Evolutionary conservation across 495 filamentous ascomycete genomes (phyloP).

Genomic region (Tuber umbilicatum): DNA sequence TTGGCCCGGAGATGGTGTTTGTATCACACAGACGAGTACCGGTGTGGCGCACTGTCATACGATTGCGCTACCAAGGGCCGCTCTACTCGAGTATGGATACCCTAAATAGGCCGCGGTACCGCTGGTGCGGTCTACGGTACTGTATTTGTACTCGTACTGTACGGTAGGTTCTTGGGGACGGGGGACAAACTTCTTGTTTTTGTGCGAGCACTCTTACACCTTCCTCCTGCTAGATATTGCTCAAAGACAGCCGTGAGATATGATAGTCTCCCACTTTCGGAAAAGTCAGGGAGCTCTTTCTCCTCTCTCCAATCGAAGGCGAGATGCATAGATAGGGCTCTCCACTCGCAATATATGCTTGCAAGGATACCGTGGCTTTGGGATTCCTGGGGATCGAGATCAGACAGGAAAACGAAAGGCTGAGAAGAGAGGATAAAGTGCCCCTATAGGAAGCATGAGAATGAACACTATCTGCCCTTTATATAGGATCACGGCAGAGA

Average conservation of each 20-base stretch:
- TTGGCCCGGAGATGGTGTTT: neutral
- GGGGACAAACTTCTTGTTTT: neutral
- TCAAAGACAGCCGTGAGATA: neutral
- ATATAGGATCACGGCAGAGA: neutral
- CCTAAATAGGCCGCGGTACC: neutral
- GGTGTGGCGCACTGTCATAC: neutral
- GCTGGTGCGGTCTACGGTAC: neutral
- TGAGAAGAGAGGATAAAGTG: neutral
- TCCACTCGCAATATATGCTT: neutral
- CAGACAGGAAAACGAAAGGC: neutral
- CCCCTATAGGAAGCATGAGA: neutral
- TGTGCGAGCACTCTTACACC: neutral
- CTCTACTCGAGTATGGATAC: neutral
- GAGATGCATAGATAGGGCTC: neutral
- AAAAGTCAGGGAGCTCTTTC: neutral
- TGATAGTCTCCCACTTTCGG: neutral
- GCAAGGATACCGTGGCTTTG: conserved; percentile 3
- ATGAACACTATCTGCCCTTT: neutral
- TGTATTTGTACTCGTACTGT: neutral
- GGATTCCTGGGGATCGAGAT: neutral
- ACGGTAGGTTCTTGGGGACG: no score
- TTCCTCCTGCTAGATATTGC: neutral
- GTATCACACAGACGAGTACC: neutral
- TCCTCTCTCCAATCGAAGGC: neutral
- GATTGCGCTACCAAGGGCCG: neutral